Percentiles rank a stretch among this genome's conserved stretches.
These are phyloP conservation scores for Euphorbia celastroides DNA, from an alignment of 441 rosid species.

Conservation along the genomic window DNA sequence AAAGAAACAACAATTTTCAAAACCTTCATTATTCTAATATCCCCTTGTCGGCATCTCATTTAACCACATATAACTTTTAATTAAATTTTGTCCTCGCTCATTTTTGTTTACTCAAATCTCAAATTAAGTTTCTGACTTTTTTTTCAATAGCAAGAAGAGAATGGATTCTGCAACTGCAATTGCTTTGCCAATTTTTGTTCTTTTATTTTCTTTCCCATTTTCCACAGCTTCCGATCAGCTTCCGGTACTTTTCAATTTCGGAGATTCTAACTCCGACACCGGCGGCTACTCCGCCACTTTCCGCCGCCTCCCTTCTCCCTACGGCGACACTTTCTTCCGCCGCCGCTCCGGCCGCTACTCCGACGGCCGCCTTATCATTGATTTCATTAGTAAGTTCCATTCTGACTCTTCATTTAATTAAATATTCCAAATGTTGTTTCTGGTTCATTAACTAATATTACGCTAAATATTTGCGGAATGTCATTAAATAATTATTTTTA, in stretches of 20 bases:
- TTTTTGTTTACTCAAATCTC: neutral
- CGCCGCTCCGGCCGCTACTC: slow-evolving; percentile 4
- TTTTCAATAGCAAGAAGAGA: neutral
- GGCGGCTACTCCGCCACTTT: slow-evolving; percentile 24
- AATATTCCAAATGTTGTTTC: too few relatives aligned
- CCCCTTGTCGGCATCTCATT: too few relatives aligned
- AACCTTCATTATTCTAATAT: neutral
- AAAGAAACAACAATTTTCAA: neutral
- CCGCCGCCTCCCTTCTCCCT: neutral
- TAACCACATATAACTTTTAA: neutral
- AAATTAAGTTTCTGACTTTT: too few relatives aligned
- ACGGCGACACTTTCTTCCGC: slow-evolving; percentile 3
- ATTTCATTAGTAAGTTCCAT: slow-evolving; percentile 1
- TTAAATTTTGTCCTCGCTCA: neutral
- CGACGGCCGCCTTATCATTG: slow-evolving; percentile 3
- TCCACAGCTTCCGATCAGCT: slow-evolving; percentile 17
- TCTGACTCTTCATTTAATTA: neutral
- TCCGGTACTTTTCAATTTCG: slow-evolving; percentile 35
- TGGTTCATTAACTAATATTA: too few relatives aligned
- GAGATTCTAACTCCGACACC: slow-evolving; percentile 43
- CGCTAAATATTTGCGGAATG: too few relatives aligned
- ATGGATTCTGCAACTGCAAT: neutral
- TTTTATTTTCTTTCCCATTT: neutral
- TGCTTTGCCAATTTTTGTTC: neutral
- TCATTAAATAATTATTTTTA: too few relatives aligned